Conservation (phyloP, 164 flowering plant genomes). For the Vitis vinifera region DNA sequence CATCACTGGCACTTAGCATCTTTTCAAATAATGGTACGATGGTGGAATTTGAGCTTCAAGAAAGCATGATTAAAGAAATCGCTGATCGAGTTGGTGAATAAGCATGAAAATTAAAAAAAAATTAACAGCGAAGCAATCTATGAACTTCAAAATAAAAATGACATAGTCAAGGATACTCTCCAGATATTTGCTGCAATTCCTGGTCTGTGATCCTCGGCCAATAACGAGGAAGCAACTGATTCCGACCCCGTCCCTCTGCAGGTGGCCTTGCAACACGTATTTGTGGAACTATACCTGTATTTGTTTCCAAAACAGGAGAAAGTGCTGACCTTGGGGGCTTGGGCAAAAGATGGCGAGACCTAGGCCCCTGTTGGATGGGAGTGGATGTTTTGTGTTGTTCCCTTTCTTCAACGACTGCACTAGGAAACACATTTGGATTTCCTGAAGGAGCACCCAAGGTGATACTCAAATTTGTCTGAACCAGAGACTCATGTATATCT, state of each 20-base stretch:
- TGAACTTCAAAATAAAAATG: neutral
- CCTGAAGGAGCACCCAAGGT: constrained; percentile 44
- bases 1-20: constrained; percentile 78
- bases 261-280: constrained; percentile 65
- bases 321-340: constrained; percentile 54
- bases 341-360: constrained; percentile 65
- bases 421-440: constrained; percentile 26
- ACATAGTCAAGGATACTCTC: constrained; percentile 52
- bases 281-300: constrained; percentile 36
- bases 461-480: constrained; percentile 62
- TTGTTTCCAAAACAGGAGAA: constrained; percentile 39
- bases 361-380: constrained; percentile 52
- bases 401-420: constrained; percentile 42
- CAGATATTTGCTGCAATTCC: constrained; percentile 67
- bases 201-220: constrained; percentile 72
- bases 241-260: constrained; percentile 55
- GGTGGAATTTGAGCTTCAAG: constrained; percentile 51
- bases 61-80: constrained; percentile 26
- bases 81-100: neutral
- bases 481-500: constrained; percentile 36
- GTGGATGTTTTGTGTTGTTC: constrained; percentile 36
- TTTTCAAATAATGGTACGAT: constrained; percentile 67
- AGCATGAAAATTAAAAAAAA: neutral
- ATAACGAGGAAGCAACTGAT: constrained; percentile 65
- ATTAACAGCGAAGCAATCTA: neutral